Conservation (phyloP, 371 early-diverging fungal genomes). For the Mucor piriformis region DNA sequence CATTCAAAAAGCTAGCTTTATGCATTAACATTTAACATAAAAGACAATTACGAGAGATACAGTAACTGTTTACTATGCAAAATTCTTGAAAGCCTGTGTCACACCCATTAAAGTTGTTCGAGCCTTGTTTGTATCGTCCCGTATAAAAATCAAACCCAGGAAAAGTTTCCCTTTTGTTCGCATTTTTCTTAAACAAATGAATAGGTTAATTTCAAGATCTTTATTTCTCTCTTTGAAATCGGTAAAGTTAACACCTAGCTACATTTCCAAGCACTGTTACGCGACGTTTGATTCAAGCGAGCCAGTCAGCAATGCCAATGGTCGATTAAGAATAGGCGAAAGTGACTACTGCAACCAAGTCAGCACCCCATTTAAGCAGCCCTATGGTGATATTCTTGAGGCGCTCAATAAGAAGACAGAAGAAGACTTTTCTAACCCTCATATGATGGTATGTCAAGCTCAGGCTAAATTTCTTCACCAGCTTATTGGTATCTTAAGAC, state of each 20-base stretch:
- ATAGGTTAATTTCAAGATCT: no score
- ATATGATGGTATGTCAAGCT: constrained; percentile 46
- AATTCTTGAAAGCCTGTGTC: no score
- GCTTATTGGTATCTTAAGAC: constrained; percentile 39
- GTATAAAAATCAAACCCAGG: no score
- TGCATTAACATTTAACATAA: no score
- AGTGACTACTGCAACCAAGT: constrained; percentile 25
- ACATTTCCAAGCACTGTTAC: constrained; percentile 17
- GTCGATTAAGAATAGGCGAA: constrained; percentile 29
- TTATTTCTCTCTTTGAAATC: no score
- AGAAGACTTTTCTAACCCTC: constrained; percentile 30
- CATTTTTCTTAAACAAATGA: no score
- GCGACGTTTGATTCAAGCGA: constrained; percentile 12
- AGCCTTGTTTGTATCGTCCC: no score
- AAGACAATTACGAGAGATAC: no score
- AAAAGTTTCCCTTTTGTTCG: no score
- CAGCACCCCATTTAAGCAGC: constrained; percentile 28
- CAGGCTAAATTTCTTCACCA: constrained; percentile 53
- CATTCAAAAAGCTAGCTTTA: no score
- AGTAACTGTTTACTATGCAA: no score
- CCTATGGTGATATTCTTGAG: constrained; percentile 3
- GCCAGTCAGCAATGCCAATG: constrained; percentile 10
- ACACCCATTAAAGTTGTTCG: no score
- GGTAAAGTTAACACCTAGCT: not conserved
- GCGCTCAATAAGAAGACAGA: constrained; percentile 25